Conservation (phyloP, 1,284 basidiomycete genomes). For the Leucoagaricus sp. region DNA sequence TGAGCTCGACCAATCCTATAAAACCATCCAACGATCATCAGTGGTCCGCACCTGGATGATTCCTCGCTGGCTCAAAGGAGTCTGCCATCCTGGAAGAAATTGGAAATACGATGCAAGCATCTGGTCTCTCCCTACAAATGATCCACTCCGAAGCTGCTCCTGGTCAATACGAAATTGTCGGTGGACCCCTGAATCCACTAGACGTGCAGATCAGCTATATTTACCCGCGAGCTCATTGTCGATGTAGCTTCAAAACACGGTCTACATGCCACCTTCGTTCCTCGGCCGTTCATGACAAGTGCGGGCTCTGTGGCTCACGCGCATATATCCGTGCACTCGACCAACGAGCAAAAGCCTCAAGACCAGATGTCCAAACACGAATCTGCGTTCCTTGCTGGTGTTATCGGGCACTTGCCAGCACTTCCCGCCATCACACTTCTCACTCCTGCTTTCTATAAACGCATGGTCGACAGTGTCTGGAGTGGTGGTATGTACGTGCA, state of each 20-base stretch:
- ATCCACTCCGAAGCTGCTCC: slow-evolving; percentile 64
- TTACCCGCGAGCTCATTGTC: slow-evolving; percentile 63
- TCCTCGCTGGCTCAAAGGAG: slow-evolving; percentile 43
- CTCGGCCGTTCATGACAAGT: slow-evolving; percentile 43
- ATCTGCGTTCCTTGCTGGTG: slow-evolving; percentile 43
- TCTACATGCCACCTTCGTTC: slow-evolving; percentile 62
- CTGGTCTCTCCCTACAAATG: slow-evolving; percentile 53
- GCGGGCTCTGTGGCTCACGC: slow-evolving; percentile 57
- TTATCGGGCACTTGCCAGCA: slow-evolving; percentile 56
- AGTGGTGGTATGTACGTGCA: slow-evolving; percentile 63
- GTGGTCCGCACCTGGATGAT: slow-evolving; percentile 45
- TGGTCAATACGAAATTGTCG: slow-evolving; percentile 65
- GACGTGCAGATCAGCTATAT: slow-evolving; percentile 63
- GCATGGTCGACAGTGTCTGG: slow-evolving; percentile 63
- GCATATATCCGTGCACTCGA: slow-evolving; percentile 57
- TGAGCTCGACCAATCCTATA: slow-evolving; percentile 49
- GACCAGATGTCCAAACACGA: slow-evolving; percentile 25
- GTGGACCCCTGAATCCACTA: slow-evolving; percentile 60
- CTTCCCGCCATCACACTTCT: slow-evolving; percentile 58
- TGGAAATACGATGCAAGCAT: slow-evolving; percentile 40
- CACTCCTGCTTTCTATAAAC: slow-evolving; percentile 56
- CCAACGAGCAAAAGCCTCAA: slow-evolving; percentile 11
- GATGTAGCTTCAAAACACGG: slow-evolving; percentile 61
- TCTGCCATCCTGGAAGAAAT: slow-evolving; percentile 50
- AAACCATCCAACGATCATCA: slow-evolving; percentile 44